phyloP scores from a whole-genome alignment of 1,139 yeast species.

The Magnusiomyces clavatus region DNA sequence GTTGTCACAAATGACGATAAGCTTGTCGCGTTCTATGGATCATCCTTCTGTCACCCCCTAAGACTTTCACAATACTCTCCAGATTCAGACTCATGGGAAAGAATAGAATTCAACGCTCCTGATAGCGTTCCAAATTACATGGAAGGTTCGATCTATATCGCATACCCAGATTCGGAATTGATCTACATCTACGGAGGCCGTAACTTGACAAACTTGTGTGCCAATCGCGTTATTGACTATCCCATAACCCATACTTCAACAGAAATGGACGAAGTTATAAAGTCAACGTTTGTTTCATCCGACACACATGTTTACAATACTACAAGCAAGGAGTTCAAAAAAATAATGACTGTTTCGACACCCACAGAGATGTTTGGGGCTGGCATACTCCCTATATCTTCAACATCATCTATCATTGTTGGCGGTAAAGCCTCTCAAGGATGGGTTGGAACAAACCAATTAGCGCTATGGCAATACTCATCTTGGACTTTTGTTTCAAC shows the following conservation, averaged over 20 bases:
- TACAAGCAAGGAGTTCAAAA: constrained; percentile 22
- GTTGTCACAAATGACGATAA: constrained; percentile 12
- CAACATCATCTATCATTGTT: constrained; percentile 30
- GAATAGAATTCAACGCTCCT: constrained; percentile 9
- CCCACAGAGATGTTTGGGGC: constrained; percentile 46
- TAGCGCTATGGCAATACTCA: constrained; percentile 52
- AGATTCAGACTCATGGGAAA: constrained; percentile 17
- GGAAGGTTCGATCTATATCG: constrained; percentile 33
- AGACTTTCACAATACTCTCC: constrained; percentile 17
- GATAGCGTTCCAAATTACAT: constrained; percentile 16
- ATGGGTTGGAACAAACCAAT: constrained; percentile 54
- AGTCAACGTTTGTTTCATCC: constrained; percentile 21
- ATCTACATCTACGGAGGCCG: constrained; percentile 47
- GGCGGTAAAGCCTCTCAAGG: constrained; percentile 51
- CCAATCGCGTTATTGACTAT: background rate
- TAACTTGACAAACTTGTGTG: background rate
- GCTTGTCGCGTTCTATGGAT: constrained; percentile 18
- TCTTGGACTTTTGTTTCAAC: constrained; percentile 49
- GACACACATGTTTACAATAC: constrained; percentile 37
- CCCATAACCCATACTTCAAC: too few relatives aligned
- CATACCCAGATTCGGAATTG: constrained; percentile 33
- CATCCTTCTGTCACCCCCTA: constrained; percentile 15
- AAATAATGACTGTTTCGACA: constrained; percentile 34
- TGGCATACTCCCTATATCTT: constrained; percentile 17
- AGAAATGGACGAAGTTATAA: too few relatives aligned